A percentile compares a stretch with the other conserved stretches of the same genome.
phyloP scores from a whole-genome alignment of 2,329 filamentous ascomycete genomes.

The Capronia americana region DNA sequence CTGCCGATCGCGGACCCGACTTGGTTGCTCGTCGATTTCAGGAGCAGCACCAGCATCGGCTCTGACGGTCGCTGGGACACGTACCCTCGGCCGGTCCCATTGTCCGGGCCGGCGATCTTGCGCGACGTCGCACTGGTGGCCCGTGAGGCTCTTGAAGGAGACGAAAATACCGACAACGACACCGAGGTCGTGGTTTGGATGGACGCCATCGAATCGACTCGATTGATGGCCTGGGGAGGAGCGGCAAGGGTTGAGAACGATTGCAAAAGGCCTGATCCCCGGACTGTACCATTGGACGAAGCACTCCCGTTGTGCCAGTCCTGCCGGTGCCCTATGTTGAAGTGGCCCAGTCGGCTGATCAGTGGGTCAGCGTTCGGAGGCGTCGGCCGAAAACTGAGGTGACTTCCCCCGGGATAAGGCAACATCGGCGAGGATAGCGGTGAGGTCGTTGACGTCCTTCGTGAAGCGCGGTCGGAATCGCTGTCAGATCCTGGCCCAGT shows the following conservation, averaged over 20 bases:
- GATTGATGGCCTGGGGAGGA: neutral
- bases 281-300: neutral
- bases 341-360: neutral
- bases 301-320: neutral
- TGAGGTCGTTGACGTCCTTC: neutral
- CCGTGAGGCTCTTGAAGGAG: neutral
- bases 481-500: slow-evolving; percentile 1
- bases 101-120: neutral
- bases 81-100: neutral
- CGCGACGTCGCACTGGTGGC: neutral
- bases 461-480: neutral
- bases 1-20: neutral
- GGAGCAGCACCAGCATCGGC: neutral
- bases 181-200: neutral
- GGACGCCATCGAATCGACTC: neutral
- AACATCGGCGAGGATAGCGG: neutral
- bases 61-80: neutral
- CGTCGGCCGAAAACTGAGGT: neutral
- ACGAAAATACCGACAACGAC: neutral
- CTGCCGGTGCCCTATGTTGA: neutral
- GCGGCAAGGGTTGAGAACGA: neutral
- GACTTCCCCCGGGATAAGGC: neutral
- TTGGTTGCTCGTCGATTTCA: neutral
- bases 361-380: neutral
- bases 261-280: neutral